A percentile compares a stretch with the other conserved stretches of the same genome.
These are phyloP conservation scores for Metarhizium sp. DNA, from an alignment of 2,329 filamentous ascomycete species.

Conservation along the genomic window DNA sequence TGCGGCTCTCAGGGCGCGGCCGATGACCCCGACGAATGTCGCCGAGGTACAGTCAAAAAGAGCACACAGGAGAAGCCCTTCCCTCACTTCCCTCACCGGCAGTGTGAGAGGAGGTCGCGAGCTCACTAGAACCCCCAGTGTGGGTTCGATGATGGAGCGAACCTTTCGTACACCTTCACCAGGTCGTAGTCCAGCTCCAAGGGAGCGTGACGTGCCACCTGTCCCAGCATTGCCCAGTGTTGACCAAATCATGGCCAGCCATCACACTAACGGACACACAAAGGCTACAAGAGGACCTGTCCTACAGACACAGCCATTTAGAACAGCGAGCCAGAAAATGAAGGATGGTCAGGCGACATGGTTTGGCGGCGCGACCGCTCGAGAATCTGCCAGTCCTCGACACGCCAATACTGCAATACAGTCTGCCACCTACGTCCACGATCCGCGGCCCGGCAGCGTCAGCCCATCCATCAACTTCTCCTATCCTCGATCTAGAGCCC, in stretches of 20 bases:
- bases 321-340: slow-evolving; percentile 43
- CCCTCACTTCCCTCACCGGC: slow-evolving; percentile 57
- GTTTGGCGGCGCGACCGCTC: slow-evolving; percentile 36
- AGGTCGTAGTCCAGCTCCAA: slow-evolving; percentile 31
- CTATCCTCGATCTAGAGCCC: slow-evolving; percentile 39
- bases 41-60: slow-evolving; percentile 82
- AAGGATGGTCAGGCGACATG: slow-evolving; percentile 34
- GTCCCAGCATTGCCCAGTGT: slow-evolving; percentile 63
- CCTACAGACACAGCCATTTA: slow-evolving; percentile 39
- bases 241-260: slow-evolving; percentile 16
- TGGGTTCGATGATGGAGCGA: slow-evolving; percentile 77
- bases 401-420: slow-evolving; percentile 33
- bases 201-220: slow-evolving; percentile 50
- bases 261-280: slow-evolving; percentile 11
- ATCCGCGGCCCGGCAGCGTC: slow-evolving; percentile 31
- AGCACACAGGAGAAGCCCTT: slow-evolving; percentile 62
- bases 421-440: slow-evolving; percentile 17
- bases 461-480: slow-evolving; percentile 52
- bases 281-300: slow-evolving; percentile 29
- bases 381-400: slow-evolving; percentile 35
- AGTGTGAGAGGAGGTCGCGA: slow-evolving; percentile 28
- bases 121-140: slow-evolving; percentile 59
- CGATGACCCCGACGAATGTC: slow-evolving; percentile 69
- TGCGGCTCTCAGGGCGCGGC: slow-evolving; percentile 69
- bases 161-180: slow-evolving; percentile 75